Evolutionary conservation across 345 rosid species (phyloP), one percentile per base, ranked within the genome.

Genomic region (Passiflora organensis): DNA sequence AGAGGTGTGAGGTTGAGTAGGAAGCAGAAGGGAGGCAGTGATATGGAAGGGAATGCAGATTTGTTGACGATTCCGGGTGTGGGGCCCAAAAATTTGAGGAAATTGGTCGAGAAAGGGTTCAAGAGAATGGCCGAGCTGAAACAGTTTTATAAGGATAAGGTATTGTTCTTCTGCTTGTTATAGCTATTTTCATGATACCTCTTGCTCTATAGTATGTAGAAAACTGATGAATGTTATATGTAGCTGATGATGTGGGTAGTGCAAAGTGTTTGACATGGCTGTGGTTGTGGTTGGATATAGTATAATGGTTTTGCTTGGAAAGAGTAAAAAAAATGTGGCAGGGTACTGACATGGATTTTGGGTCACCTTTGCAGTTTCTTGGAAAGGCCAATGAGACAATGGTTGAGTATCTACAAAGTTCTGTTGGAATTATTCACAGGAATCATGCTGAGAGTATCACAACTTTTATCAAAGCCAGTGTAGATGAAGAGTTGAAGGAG

Each of bases 381-480:
- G 79, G 88, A 72, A 80, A 85, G 46, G 73, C 89, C 28, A 83
- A 81, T 48, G 63, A 79, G 64, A 83, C 81, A 64, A 93, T 93
- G 99, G 97, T 93, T 37, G 91, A 93, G 73, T 93, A 84, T 63
- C 71, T 93, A 45, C 82, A 75, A 54, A 82, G 88, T 72, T 93
- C 97, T 14, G 86, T 93, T 8, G 99, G 99, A 22, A 93, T 93
- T 62, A 81, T 93, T 61, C 97, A 93, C 66, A 78, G 70, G 56
- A 83, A 81, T 75, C 99, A 93, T 58, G 97, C 97, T 10, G 91
- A 93, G 82, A 93, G 99, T 49, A 93, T 93, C 52, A 86, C 97
- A 10, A 82, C 79, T 50, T 93, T 77, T 65, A 83, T 93, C 48
- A 79, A 82, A 72, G 83, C 85, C 52, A 93, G 86, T 11, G 97